phyloP scores from a whole-genome alignment of 176 grass and related monocot genomes.

The Juncus inflexus region DNA sequence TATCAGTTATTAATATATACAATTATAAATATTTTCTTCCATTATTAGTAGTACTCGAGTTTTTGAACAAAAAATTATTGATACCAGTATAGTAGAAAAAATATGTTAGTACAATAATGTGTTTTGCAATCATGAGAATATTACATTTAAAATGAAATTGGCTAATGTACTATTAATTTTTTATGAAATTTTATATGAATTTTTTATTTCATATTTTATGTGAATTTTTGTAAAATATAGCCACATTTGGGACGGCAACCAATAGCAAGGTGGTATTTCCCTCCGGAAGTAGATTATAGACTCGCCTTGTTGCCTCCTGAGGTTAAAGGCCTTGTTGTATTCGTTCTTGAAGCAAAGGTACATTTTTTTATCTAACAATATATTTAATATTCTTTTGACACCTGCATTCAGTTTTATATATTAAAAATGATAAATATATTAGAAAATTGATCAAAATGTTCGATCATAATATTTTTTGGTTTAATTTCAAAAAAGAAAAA shows the following conservation, averaged over 20 bases:
- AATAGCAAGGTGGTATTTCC: slow-evolving; percentile 88
- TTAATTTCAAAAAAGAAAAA: no score
- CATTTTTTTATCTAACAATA: neutral
- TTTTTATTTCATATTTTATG: no score
- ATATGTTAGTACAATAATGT: no score
- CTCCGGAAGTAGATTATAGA: slow-evolving; percentile 91
- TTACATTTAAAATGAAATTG: neutral
- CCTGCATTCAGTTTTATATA: no score
- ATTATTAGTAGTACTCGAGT: no score
- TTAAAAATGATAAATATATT: no score
- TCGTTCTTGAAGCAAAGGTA: slow-evolving; percentile 85
- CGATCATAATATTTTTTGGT: neutral
- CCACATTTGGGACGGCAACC: slow-evolving; percentile 84
- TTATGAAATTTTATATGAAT: slow-evolving; percentile 1
- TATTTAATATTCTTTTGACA: neutral
- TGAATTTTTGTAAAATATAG: slow-evolving; percentile 54
- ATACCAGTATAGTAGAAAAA: no score
- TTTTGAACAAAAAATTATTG: no score
- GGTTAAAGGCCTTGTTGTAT: slow-evolving; percentile 82
- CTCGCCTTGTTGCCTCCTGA: slow-evolving; percentile 77
- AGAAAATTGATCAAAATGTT: neutral
- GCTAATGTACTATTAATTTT: neutral
- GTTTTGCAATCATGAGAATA: no score
- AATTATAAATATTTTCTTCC: no score
- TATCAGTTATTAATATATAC: no score